Evolutionary conservation across 495 filamentous ascomycete species (phyloP).

Genomic region (Penicillium silybi): DNA sequence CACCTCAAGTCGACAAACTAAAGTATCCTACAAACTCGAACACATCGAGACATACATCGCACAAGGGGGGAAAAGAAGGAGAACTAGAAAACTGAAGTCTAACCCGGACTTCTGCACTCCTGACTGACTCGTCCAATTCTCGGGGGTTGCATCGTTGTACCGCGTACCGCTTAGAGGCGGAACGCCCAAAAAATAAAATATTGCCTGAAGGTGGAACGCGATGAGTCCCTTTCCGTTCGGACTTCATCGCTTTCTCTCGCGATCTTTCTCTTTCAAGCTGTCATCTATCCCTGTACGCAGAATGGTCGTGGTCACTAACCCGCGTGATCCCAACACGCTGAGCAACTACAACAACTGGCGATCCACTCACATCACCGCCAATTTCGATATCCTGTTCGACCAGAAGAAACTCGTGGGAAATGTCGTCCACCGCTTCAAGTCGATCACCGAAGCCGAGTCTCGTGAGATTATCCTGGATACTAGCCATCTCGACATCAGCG

Average conservation of each 20-base stretch:
- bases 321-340: slow-evolving; percentile 83
- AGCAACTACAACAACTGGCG: slow-evolving; percentile 85
- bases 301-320: slow-evolving; percentile 48
- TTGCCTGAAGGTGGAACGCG: background rate
- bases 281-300: slow-evolving; percentile 10
- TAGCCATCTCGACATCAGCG: slow-evolving; percentile 66
- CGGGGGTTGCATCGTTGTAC: background rate
- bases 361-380: slow-evolving; percentile 74
- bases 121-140: background rate
- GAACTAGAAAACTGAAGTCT: background rate
- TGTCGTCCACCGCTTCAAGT: slow-evolving; percentile 69
- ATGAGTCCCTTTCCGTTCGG: background rate
- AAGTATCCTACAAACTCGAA: background rate
- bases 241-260: background rate
- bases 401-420: slow-evolving; percentile 68
- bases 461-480: slow-evolving; percentile 84
- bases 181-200: background rate
- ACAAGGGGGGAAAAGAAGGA: no score
- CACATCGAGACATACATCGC: background rate
- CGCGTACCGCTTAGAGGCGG: background rate
- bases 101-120: background rate
- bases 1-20: background rate
- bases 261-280: background rate
- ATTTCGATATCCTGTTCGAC: slow-evolving; percentile 78
- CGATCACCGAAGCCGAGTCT: slow-evolving; percentile 61